These are phyloP conservation scores for Sarocladiaceae sp. DNA, from an alignment of 2,329 filamentous ascomycete genomes.

Conservation along the genomic window DNA sequence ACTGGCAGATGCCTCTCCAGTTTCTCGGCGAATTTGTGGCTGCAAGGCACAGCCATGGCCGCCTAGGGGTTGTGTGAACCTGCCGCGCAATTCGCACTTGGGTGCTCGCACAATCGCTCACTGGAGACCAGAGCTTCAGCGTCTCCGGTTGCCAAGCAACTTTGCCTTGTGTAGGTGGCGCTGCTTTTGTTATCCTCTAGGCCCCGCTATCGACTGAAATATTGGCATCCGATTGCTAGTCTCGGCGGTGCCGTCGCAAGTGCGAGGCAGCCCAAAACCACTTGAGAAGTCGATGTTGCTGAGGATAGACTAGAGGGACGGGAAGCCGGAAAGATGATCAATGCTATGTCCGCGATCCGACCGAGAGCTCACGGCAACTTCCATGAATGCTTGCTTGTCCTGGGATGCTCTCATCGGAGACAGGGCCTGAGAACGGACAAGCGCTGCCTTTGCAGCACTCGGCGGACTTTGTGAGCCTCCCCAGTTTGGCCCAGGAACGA, in stretches of 20 bases:
- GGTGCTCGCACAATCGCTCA: background rate
- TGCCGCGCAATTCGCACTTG: background rate
- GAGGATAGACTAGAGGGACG: too few relatives aligned
- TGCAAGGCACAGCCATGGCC: slow-evolving; percentile 1
- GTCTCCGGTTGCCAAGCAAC: too few relatives aligned
- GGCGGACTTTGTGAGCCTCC: background rate
- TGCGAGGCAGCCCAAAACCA: background rate
- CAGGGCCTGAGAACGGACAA: slow-evolving; percentile 6
- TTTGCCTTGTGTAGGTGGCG: too few relatives aligned
- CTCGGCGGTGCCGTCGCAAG: background rate
- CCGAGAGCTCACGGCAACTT: background rate
- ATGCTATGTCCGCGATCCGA: background rate
- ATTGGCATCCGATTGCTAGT: too few relatives aligned
- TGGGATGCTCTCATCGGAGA: background rate
- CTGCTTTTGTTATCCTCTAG: too few relatives aligned
- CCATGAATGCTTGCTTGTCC: background rate
- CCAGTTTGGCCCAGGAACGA: background rate
- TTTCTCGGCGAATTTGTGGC: background rate
- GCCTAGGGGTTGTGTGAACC: background rate
- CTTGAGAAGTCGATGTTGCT: background rate
- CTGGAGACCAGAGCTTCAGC: too few relatives aligned
- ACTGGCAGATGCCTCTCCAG: background rate
- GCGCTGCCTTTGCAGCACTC: background rate
- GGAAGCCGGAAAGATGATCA: too few relatives aligned
- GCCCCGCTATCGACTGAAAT: too few relatives aligned